These are phyloP conservation scores for Stagonosporopsis chrysanthemi DNA, from an alignment of 2,329 filamentous ascomycete genomes.

Conservation along the genomic window DNA sequence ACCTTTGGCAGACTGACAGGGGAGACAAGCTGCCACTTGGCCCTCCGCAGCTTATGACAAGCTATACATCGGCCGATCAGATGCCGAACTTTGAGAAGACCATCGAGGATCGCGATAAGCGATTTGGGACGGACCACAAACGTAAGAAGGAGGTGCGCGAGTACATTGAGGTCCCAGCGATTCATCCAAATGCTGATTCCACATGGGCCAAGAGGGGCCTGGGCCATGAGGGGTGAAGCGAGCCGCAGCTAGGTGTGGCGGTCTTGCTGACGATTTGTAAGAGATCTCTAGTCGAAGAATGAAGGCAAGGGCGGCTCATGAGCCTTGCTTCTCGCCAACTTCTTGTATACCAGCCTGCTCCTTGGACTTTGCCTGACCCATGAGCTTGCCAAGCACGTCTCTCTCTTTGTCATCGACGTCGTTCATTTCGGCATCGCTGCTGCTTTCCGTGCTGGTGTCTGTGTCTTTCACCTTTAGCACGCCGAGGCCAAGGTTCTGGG, in stretches of 20 bases:
- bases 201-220: constrained; percentile 52
- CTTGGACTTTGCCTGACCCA: constrained; percentile 40
- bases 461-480: constrained; percentile 53
- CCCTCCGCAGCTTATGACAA: constrained; percentile 69
- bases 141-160: constrained; percentile 62
- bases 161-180: constrained; percentile 59
- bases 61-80: constrained; percentile 61
- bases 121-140: constrained; percentile 61
- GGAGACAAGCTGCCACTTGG: constrained; percentile 71
- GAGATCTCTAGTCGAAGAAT: background rate
- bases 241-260: background rate
- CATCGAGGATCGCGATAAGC: constrained; percentile 61
- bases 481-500: constrained; percentile 55
- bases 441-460: constrained; percentile 27
- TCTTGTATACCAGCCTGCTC: constrained; percentile 40
- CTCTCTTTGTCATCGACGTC: constrained; percentile 30
- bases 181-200: constrained; percentile 58
- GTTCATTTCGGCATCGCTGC: constrained; percentile 31
- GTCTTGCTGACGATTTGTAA: background rate
- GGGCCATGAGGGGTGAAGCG: constrained; percentile 17
- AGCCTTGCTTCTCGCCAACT: constrained; percentile 30
- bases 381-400: constrained; percentile 48
- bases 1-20: constrained; percentile 84
- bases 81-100: constrained; percentile 55
- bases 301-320: constrained; percentile 15